phyloP scores from a whole-genome alignment of 495 filamentous ascomycete species.

The Chaetomium cochliodes region DNA sequence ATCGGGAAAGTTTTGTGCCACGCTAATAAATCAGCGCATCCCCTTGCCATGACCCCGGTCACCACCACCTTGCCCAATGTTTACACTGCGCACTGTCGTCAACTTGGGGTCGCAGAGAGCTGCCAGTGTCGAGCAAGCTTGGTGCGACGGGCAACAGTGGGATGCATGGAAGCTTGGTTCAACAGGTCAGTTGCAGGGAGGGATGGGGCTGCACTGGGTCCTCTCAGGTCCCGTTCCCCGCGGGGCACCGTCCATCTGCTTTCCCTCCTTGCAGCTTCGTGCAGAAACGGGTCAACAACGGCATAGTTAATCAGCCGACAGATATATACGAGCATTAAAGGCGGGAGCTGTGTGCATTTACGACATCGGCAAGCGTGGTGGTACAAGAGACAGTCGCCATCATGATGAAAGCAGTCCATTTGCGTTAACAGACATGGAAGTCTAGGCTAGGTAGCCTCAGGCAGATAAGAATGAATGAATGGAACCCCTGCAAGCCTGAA shows the following conservation, averaged over 20 bases:
- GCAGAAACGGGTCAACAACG: not conserved
- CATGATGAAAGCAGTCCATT: not conserved
- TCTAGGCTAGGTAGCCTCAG: not conserved
- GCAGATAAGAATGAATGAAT: conserved; percentile 3
- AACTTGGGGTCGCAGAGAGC: conserved; percentile 8
- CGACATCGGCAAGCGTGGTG: conserved; percentile 1
- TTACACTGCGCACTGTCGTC: conserved; percentile 11
- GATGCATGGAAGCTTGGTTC: conserved; percentile 2
- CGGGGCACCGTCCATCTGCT: conserved; percentile 1
- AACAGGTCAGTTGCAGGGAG: not conserved
- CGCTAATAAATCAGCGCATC: conserved; percentile 8
- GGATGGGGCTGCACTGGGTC: not conserved
- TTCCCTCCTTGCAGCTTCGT: not conserved
- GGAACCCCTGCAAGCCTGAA: not conserved
- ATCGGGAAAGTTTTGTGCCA: conserved; percentile 5
- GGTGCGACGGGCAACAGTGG: not conserved
- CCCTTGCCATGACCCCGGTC: conserved; percentile 9
- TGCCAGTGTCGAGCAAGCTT: not conserved
- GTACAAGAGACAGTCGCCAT: not conserved
- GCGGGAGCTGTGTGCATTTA: not conserved
- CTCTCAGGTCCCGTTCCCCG: not conserved
- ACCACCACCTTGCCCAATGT: conserved; percentile 3
- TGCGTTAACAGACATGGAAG: not conserved
- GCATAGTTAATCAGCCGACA: not conserved
- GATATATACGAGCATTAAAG: not conserved